Conservation (phyloP, 495 filamentous ascomycete species). For the Massariosphaeria phaeospora region DNA sequence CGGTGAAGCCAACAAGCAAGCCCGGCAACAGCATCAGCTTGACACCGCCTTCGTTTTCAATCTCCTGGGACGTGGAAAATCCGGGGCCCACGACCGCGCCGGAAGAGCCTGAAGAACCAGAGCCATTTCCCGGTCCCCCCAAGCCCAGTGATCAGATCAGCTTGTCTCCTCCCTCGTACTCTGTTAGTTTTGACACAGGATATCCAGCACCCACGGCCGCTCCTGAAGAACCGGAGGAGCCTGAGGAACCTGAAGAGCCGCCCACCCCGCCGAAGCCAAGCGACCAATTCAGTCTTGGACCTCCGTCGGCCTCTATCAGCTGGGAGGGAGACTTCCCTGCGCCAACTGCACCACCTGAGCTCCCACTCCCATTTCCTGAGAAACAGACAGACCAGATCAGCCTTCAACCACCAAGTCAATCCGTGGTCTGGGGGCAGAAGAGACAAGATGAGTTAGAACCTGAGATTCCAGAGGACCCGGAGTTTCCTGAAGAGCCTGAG, state of each 20-base stretch:
- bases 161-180: neutral
- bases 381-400: slow-evolving; percentile 1
- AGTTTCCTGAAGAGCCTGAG: neutral
- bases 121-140: neutral
- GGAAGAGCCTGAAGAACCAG: neutral
- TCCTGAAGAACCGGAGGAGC: slow-evolving; percentile 7
- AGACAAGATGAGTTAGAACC: slow-evolving; percentile 11
- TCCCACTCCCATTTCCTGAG: neutral
- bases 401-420: neutral
- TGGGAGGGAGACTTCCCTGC: slow-evolving; percentile 2
- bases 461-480: neutral
- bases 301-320: neutral
- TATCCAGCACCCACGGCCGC: slow-evolving; percentile 3
- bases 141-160: slow-evolving; percentile 2
- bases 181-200: slow-evolving; percentile 12
- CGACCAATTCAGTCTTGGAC: neutral
- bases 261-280: neutral
- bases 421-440: neutral
- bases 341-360: slow-evolving; percentile 8
- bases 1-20: neutral
- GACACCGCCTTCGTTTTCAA: neutral
- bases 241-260: neutral
- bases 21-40: slow-evolving; percentile 1
- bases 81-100: no score
- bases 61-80: neutral